Conservation (phyloP, 768 basidiomycete species). For the Phaeotremella skinneri region DNA sequence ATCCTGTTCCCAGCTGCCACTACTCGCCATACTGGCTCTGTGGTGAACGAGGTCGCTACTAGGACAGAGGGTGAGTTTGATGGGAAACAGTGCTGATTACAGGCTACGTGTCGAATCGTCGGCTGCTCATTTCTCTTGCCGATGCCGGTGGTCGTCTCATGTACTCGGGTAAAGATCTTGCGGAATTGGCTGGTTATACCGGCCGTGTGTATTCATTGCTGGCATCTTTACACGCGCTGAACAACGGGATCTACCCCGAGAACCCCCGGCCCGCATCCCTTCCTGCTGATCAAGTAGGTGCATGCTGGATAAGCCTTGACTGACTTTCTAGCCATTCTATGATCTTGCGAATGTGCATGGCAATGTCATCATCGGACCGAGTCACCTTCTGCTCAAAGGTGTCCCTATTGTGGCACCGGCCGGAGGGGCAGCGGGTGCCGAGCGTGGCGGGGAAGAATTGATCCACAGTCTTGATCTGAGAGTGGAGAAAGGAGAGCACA, state of each 20-base stretch:
- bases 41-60: conserved; percentile 36
- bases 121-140: conserved; percentile 86
- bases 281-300: conserved; percentile 47
- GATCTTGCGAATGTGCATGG: conserved; percentile 66
- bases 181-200: conserved; percentile 92
- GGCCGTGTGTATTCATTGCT: conserved; percentile 83
- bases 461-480: conserved; percentile 67
- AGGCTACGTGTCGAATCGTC: conserved; percentile 90
- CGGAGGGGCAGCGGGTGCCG: conserved; percentile 50
- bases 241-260: conserved; percentile 51
- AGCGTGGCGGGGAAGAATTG: conserved; percentile 57
- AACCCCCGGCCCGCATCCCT: conserved; percentile 55
- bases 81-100: not conserved
- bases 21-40: conserved; percentile 9
- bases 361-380: conserved; percentile 60
- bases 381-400: conserved; percentile 48
- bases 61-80: conserved; percentile 43
- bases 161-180: conserved; percentile 93
- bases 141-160: conserved; percentile 93
- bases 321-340: conserved; percentile 55
- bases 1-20: conserved; percentile 62
- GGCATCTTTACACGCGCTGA: conserved; percentile 76
- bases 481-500: conserved; percentile 70
- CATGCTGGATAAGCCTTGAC: not conserved
- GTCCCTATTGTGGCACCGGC: conserved; percentile 55